These are phyloP conservation scores for Cryptomeria japonica DNA, from an alignment of 75 land plant species.

Conservation along the genomic window DNA sequence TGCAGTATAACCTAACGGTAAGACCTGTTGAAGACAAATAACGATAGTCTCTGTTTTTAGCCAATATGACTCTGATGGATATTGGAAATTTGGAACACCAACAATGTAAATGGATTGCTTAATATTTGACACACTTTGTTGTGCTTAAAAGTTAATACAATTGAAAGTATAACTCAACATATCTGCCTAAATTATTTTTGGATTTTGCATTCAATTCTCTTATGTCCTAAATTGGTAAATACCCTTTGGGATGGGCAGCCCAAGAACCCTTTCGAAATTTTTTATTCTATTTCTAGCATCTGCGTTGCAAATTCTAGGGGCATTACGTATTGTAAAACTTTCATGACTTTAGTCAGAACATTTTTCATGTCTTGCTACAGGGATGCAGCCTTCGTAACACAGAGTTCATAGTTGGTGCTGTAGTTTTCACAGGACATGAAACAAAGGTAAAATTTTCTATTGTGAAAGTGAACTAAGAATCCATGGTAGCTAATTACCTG, in stretches of 20 bases:
- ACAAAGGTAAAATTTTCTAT: constrained; percentile 68
- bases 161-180: background rate
- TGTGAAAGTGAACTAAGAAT: background rate
- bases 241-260: background rate
- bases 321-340: background rate
- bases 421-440: constrained; percentile 93
- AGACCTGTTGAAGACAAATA: background rate
- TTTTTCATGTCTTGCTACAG: constrained; percentile 31
- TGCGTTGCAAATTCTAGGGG: background rate
- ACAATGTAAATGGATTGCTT: background rate
- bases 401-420: constrained; percentile 87
- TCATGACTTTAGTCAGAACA: background rate
- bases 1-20: background rate
- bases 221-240: background rate
- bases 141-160: background rate
- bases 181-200: background rate
- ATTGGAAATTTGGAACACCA: background rate
- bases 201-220: background rate
- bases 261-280: background rate
- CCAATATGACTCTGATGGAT: background rate
- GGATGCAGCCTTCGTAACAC: constrained; percentile 98
- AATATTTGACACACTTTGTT: background rate
- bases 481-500: background rate
- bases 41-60: background rate
- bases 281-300: background rate